phyloP scores from a whole-genome alignment of 2,329 filamentous ascomycete species.

The Penicillium sp. region DNA sequence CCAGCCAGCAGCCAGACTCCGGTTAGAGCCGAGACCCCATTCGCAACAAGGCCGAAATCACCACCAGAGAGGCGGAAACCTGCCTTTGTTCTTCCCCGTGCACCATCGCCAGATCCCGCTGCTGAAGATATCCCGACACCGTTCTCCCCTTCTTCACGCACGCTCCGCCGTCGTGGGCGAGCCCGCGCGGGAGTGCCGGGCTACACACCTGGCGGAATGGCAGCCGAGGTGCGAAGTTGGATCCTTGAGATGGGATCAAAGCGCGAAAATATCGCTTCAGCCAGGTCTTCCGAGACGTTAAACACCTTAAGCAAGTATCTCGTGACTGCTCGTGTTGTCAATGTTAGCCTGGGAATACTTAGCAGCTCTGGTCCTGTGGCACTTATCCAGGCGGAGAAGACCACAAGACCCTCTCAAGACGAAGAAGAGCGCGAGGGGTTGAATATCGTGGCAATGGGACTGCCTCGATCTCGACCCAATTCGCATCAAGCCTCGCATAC shows the following conservation, averaged over 20 bases:
- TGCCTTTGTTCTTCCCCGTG: slow-evolving; percentile 38
- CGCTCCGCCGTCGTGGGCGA: slow-evolving; percentile 32
- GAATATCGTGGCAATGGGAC: slow-evolving; percentile 32
- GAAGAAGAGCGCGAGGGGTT: not conserved
- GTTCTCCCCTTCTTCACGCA: slow-evolving; percentile 37
- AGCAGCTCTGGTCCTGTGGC: slow-evolving; percentile 28
- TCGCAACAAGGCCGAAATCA: slow-evolving; percentile 14
- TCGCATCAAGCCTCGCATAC: not conserved
- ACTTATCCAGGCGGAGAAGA: slow-evolving; percentile 19
- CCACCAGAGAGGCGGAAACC: slow-evolving; percentile 31
- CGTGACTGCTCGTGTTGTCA: slow-evolving; percentile 16
- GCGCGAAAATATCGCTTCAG: slow-evolving; percentile 19
- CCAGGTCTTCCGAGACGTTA: not conserved
- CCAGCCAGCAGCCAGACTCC: slow-evolving; percentile 18
- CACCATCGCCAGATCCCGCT: slow-evolving; percentile 30
- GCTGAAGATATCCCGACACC: slow-evolving; percentile 29
- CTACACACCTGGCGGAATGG: slow-evolving; percentile 41
- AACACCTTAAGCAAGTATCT: slow-evolving; percentile 14
- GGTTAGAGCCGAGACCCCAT: slow-evolving; percentile 13
- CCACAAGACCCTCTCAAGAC: not conserved
- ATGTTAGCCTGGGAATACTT: slow-evolving; percentile 16
- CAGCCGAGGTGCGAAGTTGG: slow-evolving; percentile 42
- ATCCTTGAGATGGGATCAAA: slow-evolving; percentile 39
- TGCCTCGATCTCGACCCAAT: slow-evolving; percentile 17
- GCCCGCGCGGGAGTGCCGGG: slow-evolving; percentile 17